phyloP scores from a whole-genome alignment of 352 stramenopile species.

The Phytopythium boreale region DNA sequence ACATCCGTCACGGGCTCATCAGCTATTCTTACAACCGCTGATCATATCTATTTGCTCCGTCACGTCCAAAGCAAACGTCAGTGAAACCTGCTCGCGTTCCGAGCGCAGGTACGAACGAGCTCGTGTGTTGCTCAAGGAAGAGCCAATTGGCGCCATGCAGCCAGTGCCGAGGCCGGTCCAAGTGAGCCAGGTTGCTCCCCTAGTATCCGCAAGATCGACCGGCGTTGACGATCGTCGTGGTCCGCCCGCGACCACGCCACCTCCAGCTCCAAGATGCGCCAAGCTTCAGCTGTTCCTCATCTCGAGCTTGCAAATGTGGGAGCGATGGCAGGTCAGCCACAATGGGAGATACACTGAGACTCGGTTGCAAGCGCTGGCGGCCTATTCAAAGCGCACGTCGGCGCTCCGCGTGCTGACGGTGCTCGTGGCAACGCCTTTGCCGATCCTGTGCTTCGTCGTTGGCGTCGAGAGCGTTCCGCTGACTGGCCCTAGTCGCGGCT shows the following conservation, averaged over 20 bases:
- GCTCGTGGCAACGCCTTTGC: neutral
- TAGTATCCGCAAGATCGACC: neutral
- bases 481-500: neutral
- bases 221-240: neutral
- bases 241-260: neutral
- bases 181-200: neutral
- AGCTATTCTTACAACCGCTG: neutral
- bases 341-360: constrained; percentile 3
- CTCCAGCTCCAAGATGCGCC: neutral
- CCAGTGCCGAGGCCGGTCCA: neutral
- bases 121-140: neutral
- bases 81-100: neutral
- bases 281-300: neutral
- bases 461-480: constrained; percentile 4
- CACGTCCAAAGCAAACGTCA: neutral
- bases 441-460: constrained; percentile 5
- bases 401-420: neutral
- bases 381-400: neutral
- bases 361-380: neutral
- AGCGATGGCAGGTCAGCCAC: constrained; percentile 7
- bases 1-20: neutral
- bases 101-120: neutral
- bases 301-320: neutral
- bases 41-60: neutral
- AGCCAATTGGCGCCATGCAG: neutral